Evolutionary conservation across 371 early-diverging fungal species (phyloP).

Genomic region (Mucor indicus): DNA sequence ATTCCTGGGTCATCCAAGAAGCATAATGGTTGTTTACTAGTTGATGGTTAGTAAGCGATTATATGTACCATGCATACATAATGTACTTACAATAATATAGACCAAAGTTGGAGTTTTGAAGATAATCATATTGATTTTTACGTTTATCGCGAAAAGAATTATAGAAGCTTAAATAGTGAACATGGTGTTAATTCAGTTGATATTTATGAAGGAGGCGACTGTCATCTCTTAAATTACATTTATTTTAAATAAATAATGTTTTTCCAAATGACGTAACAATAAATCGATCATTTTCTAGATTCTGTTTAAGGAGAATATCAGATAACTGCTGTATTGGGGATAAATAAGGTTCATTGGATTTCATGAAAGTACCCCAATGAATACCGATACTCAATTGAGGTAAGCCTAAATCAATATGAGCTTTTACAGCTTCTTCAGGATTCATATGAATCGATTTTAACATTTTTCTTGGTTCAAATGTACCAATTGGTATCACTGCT

Average conservation of each 20-base stretch:
- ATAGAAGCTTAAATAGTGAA: conserved; percentile 29
- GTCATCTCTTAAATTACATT: conserved; percentile 37
- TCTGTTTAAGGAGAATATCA: neutral
- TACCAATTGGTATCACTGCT: conserved; percentile 59
- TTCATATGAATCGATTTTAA: conserved; percentile 56
- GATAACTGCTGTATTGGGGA: conserved; percentile 6
- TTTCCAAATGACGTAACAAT: conserved; percentile 34
- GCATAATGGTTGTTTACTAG: conserved; percentile 52
- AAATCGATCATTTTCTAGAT: conserved; percentile 12
- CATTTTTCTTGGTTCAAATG: conserved; percentile 46
- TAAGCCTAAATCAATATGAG: conserved; percentile 47
- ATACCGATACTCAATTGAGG: conserved; percentile 51
- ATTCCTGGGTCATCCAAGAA: conserved; percentile 40
- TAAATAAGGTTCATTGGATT: conserved; percentile 12
- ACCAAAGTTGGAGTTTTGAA: conserved; percentile 49
- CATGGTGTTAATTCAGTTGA: conserved; percentile 34
- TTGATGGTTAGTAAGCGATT: conserved; percentile 39
- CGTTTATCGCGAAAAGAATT: conserved; percentile 33
- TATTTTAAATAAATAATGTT: conserved; percentile 6
- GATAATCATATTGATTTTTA: conserved; percentile 47
- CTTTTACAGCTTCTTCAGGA: conserved; percentile 53
- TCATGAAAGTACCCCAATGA: conserved; percentile 56
- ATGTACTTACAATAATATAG: conserved; percentile 5
- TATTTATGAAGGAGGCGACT: conserved; percentile 48
- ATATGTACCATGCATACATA: neutral